phyloP scores from a whole-genome alignment of 2,329 filamentous ascomycete genomes.

The Pseudocercospora eumusae region DNA sequence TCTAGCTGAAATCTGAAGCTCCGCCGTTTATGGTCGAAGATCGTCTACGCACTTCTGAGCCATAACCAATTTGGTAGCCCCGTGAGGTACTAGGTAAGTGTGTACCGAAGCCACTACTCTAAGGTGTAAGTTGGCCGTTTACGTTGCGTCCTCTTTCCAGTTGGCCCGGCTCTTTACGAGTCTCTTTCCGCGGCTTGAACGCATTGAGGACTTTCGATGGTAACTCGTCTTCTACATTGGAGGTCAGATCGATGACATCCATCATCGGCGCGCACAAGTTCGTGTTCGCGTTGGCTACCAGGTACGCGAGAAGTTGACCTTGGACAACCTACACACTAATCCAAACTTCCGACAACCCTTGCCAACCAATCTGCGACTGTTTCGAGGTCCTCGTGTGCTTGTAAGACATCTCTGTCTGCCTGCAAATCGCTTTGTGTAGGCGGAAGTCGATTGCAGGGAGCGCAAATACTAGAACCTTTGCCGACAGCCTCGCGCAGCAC shows the following conservation, averaged over 20 bases:
- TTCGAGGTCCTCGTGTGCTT: no score
- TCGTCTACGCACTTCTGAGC: not conserved
- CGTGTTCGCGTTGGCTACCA: no score
- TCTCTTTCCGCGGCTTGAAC: conserved; percentile 11
- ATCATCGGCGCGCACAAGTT: conserved; percentile 7
- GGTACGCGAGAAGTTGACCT: no score
- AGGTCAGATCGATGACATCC: conserved; percentile 19
- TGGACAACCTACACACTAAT: no score
- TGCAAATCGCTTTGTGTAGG: no score
- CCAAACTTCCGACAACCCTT: no score
- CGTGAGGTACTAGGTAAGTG: not conserved
- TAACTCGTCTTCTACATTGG: conserved; percentile 15
- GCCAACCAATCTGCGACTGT: no score
- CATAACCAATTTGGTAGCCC: not conserved
- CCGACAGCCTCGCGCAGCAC: no score
- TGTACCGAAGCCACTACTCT: not conserved
- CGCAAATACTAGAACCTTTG: no score
- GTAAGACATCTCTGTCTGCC: no score
- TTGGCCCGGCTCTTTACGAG: not conserved
- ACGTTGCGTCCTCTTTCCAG: not conserved
- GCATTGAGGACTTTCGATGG: conserved; percentile 15
- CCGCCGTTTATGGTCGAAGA: not conserved
- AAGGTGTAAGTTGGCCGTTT: not conserved
- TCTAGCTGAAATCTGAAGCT: no score
- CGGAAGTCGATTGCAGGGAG: no score